phyloP scores from a whole-genome alignment of 1,284 basidiomycete species.

The Moniliophthora roreri region DNA sequence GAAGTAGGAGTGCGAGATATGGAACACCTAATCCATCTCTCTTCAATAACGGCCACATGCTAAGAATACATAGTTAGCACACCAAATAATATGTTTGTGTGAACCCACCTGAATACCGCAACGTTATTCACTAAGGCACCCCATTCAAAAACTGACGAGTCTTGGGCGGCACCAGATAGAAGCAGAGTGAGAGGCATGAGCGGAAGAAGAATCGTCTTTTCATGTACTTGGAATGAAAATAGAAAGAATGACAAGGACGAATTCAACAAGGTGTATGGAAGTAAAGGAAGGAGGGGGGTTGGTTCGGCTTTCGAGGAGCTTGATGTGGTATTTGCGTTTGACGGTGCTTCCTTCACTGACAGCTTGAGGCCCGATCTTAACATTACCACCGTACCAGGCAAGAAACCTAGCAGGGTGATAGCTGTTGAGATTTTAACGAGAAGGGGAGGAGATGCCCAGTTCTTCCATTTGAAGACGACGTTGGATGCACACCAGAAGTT shows the following conservation, averaged over 20 bases:
- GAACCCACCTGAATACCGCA: constrained; percentile 80
- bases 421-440: constrained; percentile 59
- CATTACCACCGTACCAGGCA: constrained; percentile 59
- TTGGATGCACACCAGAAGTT: constrained; percentile 96
- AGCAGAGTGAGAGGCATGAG: constrained; percentile 83
- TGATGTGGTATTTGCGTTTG: constrained; percentile 14
- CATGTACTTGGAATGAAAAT: constrained; percentile 95
- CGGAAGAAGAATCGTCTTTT: constrained; percentile 90
- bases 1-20: constrained; percentile 61
- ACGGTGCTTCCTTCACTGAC: constrained; percentile 16
- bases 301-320: constrained; percentile 17
- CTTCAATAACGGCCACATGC: constrained; percentile 89
- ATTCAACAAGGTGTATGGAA: constrained; percentile 71
- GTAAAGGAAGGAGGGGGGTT: constrained; percentile 57
- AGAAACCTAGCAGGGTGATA: constrained; percentile 64
- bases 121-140: constrained; percentile 82
- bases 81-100: background rate
- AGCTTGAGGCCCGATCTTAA: constrained; percentile 48
- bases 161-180: constrained; percentile 60
- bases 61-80: constrained; percentile 28
- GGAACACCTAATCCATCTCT: constrained; percentile 79
- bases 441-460: constrained; percentile 42
- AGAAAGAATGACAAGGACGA: constrained; percentile 89
- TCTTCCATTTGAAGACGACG: constrained; percentile 82
- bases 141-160: constrained; percentile 74